A percentile compares a stretch with the other conserved stretches of the same genome.
Conservation (phyloP, 2,329 filamentous ascomycete genomes). For the Aspergillus phoenicis region DNA sequence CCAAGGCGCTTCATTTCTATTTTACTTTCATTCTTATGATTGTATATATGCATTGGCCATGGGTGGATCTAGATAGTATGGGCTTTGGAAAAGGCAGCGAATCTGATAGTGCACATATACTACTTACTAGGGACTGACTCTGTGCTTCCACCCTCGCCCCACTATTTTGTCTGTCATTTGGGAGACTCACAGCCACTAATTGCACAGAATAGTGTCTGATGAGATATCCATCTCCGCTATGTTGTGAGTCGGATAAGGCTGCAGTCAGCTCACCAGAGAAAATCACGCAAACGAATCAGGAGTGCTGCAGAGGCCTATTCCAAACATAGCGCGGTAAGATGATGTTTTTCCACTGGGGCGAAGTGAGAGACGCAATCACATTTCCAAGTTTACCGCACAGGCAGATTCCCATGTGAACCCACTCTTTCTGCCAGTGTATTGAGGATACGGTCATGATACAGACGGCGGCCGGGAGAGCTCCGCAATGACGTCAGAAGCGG, state of each 20-base stretch:
- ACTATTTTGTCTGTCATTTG: neutral
- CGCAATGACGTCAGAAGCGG: slow-evolving; percentile 11
- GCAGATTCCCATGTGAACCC: neutral
- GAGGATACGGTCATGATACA: neutral
- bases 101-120: neutral
- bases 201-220: neutral
- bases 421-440: too few species aligned
- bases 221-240: neutral
- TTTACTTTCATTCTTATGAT: neutral
- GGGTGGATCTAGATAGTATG: neutral
- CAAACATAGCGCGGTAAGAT: neutral
- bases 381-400: neutral
- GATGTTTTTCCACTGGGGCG: neutral
- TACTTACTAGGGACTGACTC: neutral
- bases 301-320: neutral
- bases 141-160: neutral
- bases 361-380: neutral
- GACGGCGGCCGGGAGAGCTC: neutral
- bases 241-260: neutral
- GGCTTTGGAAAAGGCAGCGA: neutral
- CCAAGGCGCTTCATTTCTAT: too few species aligned
- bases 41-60: neutral
- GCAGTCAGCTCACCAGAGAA: neutral
- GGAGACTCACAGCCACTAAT: neutral
- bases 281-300: neutral